Conservation (phyloP, 2,329 filamentous ascomycete genomes). For the Hymenoscyphus fructigenus region DNA sequence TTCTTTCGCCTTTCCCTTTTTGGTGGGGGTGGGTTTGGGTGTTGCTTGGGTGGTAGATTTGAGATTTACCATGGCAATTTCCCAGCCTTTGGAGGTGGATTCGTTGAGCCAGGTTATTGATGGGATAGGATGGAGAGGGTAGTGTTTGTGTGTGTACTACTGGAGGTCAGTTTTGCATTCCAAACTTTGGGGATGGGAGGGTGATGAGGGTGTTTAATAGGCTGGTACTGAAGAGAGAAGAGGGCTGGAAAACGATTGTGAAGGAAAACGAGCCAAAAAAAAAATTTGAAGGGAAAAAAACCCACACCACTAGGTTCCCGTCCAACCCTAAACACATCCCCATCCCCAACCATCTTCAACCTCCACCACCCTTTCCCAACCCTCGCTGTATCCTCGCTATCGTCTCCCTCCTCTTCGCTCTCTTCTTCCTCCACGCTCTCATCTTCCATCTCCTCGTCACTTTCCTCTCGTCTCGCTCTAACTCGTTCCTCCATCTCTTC, state of each 20-base stretch:
- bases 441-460: slow-evolving; percentile 10
- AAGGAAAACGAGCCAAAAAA: not conserved
- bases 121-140: slow-evolving; percentile 10
- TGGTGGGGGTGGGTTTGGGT: not conserved
- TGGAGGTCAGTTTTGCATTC: not conserved
- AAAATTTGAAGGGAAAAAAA: not conserved
- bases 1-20: not conserved
- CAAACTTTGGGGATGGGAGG: not conserved
- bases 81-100: slow-evolving; percentile 13
- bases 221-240: not conserved
- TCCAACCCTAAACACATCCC: slow-evolving; percentile 7
- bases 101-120: slow-evolving; percentile 20
- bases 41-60: not conserved
- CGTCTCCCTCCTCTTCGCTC: slow-evolving; percentile 4
- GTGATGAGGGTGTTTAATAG: not conserved
- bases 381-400: slow-evolving; percentile 3
- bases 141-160: slow-evolving; percentile 17
- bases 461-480: not conserved
- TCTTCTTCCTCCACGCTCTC: not conserved
- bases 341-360: slow-evolving; percentile 15
- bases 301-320: slow-evolving; percentile 15
- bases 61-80: slow-evolving; percentile 18
- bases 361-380: slow-evolving; percentile 14
- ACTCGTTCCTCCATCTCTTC: not conserved
- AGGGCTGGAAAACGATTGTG: not conserved